Evolutionary conservation across 1,284 basidiomycete species (phyloP).

Genomic region (Cronartium quercuum): DNA sequence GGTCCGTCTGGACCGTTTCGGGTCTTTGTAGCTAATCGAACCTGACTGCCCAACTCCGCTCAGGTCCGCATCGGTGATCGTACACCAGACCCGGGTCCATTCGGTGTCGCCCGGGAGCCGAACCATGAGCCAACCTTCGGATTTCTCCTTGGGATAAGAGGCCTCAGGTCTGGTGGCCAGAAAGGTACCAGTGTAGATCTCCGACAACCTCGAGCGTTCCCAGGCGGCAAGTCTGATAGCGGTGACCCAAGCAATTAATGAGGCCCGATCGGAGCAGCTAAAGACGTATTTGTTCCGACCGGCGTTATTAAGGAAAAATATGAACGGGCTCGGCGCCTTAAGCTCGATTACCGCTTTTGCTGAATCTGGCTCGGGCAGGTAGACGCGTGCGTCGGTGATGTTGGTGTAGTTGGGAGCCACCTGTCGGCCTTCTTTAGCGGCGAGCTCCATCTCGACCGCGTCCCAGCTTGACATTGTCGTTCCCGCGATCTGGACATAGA

Average conservation of each 20-base stretch:
- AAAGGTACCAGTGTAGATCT: conserved; percentile 94
- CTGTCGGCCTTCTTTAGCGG: conserved; percentile 40
- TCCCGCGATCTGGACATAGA: conserved; percentile 45
- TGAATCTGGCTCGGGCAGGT: not conserved
- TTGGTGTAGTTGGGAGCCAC: conserved; percentile 41
- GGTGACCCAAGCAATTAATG: conserved; percentile 62
- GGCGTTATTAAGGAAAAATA: conserved; percentile 44
- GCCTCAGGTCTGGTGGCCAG: conserved; percentile 43
- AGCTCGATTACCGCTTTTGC: not conserved
- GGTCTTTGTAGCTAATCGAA: not conserved
- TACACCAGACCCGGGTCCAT: conserved; percentile 86
- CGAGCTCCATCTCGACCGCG: conserved; percentile 44
- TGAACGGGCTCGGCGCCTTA: conserved; percentile 10
- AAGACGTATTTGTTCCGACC: conserved; percentile 45
- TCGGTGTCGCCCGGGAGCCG: conserved; percentile 90
- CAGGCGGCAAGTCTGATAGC: conserved; percentile 84
- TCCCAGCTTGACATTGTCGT: conserved; percentile 45
- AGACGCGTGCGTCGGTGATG: conserved; percentile 28
- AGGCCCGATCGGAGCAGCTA: conserved; percentile 44
- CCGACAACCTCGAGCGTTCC: conserved; percentile 92
- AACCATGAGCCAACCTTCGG: conserved; percentile 89
- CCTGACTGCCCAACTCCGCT: not conserved
- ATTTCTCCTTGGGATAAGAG: conserved; percentile 56
- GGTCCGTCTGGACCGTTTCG: not conserved
- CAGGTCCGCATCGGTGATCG: conserved; percentile 50